phyloP scores from a whole-genome alignment of 208 protist species.

The Naegleria fowleri region DNA sequence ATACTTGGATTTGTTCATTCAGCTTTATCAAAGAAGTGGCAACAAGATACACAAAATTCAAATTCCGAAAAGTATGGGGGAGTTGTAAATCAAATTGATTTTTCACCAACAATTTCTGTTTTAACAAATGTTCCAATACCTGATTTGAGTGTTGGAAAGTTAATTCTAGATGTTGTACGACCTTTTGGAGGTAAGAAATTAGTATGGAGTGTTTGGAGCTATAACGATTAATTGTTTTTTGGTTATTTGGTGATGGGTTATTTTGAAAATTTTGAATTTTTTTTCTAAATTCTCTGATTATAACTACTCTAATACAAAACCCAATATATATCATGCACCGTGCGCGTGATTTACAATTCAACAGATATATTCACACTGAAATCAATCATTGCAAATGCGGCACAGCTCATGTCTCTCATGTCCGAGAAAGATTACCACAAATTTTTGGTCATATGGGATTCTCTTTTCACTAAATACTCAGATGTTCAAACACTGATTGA shows the following conservation, averaged over 20 bases:
- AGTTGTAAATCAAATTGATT: slow-evolving; percentile 7
- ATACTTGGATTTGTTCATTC: slow-evolving; percentile 23
- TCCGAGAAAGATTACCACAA: background rate
- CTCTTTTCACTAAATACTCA: background rate
- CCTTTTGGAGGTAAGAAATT: background rate
- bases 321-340: no score
- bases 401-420: background rate
- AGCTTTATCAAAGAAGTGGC: background rate
- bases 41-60: background rate
- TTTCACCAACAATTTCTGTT: background rate
- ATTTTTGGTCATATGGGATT: background rate
- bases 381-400: background rate
- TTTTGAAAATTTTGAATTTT: no score
- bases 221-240: no score
- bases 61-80: background rate
- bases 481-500: background rate
- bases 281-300: no score
- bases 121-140: background rate
- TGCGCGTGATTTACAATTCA: no score
- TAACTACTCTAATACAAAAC: no score
- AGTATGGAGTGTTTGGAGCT: no score
- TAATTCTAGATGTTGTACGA: background rate
- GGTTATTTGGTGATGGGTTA: no score
- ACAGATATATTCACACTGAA: background rate
- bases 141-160: background rate